phyloP scores from a whole-genome alignment of 306 rosid genomes.

The Arachis stenosperma region DNA sequence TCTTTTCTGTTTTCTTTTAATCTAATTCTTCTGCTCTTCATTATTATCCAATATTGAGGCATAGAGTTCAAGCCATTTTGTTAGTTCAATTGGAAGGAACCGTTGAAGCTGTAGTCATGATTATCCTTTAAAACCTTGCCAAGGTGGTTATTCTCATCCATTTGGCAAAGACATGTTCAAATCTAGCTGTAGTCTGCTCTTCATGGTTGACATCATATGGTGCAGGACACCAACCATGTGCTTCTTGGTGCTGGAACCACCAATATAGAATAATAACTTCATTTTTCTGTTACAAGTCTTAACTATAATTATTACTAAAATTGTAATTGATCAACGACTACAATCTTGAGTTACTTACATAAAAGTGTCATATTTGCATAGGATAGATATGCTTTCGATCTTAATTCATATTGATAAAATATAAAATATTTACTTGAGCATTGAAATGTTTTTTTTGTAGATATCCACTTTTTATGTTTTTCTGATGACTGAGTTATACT shows the following conservation, averaged over 20 bases:
- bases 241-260: background rate
- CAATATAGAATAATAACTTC: background rate
- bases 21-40: background rate
- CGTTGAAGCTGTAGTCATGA: background rate
- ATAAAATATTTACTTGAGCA: too few species aligned
- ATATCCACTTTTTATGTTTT: too few species aligned
- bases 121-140: background rate
- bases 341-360: too few species aligned
- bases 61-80: background rate
- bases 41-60: background rate
- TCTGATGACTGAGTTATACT: too few species aligned
- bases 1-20: background rate
- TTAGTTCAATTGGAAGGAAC: background rate
- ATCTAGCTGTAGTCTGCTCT: constrained; percentile 5
- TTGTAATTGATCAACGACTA: too few species aligned
- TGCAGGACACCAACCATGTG: background rate
- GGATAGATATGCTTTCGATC: too few species aligned
- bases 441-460: too few species aligned
- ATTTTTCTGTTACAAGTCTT: too few species aligned
- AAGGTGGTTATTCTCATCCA: background rate
- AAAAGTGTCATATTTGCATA: too few species aligned
- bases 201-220: constrained; percentile 1
- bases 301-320: too few species aligned
- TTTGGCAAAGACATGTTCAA: constrained; percentile 8
- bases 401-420: too few species aligned